phyloP scores from a whole-genome alignment of 1,139 yeast genomes.

The Yamadazyma taylorii region DNA sequence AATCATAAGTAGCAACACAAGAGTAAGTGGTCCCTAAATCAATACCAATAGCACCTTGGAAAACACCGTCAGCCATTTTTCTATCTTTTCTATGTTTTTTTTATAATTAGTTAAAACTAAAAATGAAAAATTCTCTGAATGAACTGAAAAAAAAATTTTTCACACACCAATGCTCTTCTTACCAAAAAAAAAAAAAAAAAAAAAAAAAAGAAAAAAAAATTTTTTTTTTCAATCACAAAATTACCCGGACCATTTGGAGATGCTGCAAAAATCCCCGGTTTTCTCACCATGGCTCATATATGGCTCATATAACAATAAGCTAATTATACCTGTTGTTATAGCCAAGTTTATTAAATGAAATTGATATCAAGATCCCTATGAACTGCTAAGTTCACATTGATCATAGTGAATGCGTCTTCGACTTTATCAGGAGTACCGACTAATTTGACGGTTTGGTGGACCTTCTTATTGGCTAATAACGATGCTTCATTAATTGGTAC shows the following conservation, averaged over 20 bases:
- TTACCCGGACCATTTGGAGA: slow-evolving; percentile 11
- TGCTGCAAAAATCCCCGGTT: slow-evolving; percentile 7
- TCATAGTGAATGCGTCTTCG: slow-evolving; percentile 17
- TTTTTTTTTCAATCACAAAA: slow-evolving; percentile 4
- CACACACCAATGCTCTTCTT: slow-evolving; percentile 6
- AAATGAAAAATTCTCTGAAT: slow-evolving; percentile 8
- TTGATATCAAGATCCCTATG: slow-evolving; percentile 9
- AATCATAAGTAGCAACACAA: slow-evolving; percentile 80
- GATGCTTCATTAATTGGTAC: slow-evolving; percentile 9
- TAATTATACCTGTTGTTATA: no score
- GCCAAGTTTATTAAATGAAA: slow-evolving; percentile 11
- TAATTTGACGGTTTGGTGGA: slow-evolving; percentile 11
- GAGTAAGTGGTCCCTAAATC: slow-evolving; percentile 87
- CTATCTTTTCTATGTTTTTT: slow-evolving; percentile 10
- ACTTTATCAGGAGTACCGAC: slow-evolving; percentile 20
- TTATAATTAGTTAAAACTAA: slow-evolving; percentile 20
- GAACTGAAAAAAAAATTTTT: slow-evolving; percentile 16
- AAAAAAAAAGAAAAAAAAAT: slow-evolving; percentile 5
- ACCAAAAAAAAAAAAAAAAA: slow-evolving; percentile 5
- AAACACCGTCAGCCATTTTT: slow-evolving; percentile 96
- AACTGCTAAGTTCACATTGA: slow-evolving; percentile 12
- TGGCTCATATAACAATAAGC: no score
- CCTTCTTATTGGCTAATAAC: slow-evolving; percentile 10
- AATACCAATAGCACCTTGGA: slow-evolving; percentile 94
- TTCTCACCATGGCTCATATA: no score